phyloP scores from a whole-genome alignment of 495 filamentous ascomycete genomes.

The Aspergillus steynii region DNA sequence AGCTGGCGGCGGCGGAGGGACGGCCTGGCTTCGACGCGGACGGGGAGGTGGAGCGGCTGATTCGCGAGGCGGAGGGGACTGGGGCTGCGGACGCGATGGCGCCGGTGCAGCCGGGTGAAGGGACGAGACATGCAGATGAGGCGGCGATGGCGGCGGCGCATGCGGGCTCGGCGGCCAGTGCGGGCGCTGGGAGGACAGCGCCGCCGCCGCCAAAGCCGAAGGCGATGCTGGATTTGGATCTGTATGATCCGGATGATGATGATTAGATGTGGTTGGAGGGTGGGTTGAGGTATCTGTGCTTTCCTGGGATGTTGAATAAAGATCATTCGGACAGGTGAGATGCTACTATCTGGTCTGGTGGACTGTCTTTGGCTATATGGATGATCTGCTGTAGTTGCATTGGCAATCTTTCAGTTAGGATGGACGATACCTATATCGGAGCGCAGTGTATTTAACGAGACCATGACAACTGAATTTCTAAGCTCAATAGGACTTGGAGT shows the following conservation, averaged over 20 bases:
- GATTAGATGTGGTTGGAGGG: not conserved
- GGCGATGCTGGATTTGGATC: slow-evolving; percentile 43
- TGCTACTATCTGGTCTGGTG: too few species aligned
- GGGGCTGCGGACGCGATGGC: slow-evolving; percentile 33
- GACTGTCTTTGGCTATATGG: too few species aligned
- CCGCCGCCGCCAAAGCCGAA: slow-evolving; percentile 37
- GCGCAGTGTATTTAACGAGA: too few species aligned
- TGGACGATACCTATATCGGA: too few species aligned
- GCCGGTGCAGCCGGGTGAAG: slow-evolving; percentile 22
- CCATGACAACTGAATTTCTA: too few species aligned
- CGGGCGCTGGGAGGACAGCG: slow-evolving; percentile 16
- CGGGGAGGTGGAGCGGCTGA: slow-evolving; percentile 44
- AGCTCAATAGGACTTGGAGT: too few species aligned
- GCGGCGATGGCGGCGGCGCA: slow-evolving; percentile 38
- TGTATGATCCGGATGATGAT: slow-evolving; percentile 51
- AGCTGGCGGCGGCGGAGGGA: slow-evolving; percentile 36
- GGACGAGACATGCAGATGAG: slow-evolving; percentile 31
- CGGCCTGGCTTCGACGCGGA: slow-evolving; percentile 35
- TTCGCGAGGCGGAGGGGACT: slow-evolving; percentile 42
- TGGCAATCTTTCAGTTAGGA: too few species aligned
- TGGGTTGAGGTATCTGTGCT: not conserved
- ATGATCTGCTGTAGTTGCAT: too few species aligned
- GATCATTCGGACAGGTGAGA: too few species aligned
- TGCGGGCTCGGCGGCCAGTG: slow-evolving; percentile 32
- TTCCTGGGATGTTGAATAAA: too few species aligned